Conservation (phyloP, 2,329 filamentous ascomycete genomes). For the Hypomyces rosellus region DNA sequence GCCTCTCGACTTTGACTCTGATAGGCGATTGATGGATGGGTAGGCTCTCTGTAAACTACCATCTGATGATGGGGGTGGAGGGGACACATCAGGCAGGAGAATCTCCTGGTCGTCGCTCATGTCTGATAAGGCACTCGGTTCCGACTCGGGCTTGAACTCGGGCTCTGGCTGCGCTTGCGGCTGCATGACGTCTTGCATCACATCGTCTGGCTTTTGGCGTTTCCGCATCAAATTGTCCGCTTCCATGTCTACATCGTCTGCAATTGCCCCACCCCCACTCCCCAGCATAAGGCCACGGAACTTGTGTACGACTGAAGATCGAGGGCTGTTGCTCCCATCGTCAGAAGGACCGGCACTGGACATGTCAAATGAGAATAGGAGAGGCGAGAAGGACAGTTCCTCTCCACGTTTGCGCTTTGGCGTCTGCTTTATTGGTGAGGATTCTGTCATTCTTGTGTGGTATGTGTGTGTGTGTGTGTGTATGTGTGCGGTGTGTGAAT, state of each 20-base stretch:
- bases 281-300: conserved; percentile 46
- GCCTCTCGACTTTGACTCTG: conserved; percentile 32
- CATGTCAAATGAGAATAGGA: conserved; percentile 42
- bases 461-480: background rate
- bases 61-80: background rate
- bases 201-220: conserved; percentile 29
- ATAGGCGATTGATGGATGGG: conserved; percentile 32
- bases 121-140: background rate
- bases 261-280: conserved; percentile 39
- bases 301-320: conserved; percentile 44
- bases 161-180: background rate
- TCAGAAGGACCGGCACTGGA: conserved; percentile 26
- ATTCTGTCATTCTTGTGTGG: too few relatives aligned
- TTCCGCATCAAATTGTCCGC: conserved; percentile 29
- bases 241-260: conserved; percentile 24
- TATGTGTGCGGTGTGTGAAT: background rate
- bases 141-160: background rate
- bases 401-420: conserved; percentile 43
- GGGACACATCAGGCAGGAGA: background rate
- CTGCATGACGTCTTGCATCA: conserved; percentile 22
- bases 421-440: conserved; percentile 22
- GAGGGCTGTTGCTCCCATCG: conserved; percentile 47
- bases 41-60: conserved; percentile 14
- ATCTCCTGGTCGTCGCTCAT: background rate
- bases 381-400: conserved; percentile 26